Conservation (phyloP, 192 early-diverging fungal species). For the Umbelopsis sp. region DNA sequence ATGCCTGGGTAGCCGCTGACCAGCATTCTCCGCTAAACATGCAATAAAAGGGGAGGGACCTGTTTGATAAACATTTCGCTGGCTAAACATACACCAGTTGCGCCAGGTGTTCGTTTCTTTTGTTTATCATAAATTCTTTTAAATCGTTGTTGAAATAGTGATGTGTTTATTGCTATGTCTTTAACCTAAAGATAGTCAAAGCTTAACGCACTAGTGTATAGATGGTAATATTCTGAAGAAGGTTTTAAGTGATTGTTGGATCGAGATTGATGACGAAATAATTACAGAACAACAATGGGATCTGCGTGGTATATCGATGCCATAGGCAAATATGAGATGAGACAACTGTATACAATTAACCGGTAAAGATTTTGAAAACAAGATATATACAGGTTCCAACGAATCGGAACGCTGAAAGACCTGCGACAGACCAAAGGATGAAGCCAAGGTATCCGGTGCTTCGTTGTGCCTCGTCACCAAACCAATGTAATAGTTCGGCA, state of each 20-base stretch:
- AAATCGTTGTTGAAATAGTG: too few relatives aligned
- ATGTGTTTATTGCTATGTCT: too few relatives aligned
- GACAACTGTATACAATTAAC: slow-evolving; percentile 24
- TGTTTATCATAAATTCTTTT: too few relatives aligned
- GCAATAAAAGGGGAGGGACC: too few relatives aligned
- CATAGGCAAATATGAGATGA: neutral
- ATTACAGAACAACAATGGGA: neutral
- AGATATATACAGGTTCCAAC: slow-evolving; percentile 68
- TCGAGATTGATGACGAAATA: neutral
- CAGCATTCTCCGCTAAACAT: slow-evolving; percentile 24
- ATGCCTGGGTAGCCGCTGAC: slow-evolving; percentile 24
- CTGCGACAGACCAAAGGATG: slow-evolving; percentile 80
- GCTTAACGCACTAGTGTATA: neutral
- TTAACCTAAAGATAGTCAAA: too few relatives aligned
- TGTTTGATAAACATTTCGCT: too few relatives aligned
- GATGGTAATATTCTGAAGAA: neutral
- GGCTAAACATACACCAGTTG: too few relatives aligned
- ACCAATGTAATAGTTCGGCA: slow-evolving; percentile 38
- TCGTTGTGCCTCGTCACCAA: slow-evolving; percentile 37
- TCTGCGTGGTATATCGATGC: neutral
- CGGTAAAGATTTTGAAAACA: slow-evolving; percentile 61
- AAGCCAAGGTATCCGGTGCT: slow-evolving; percentile 58
- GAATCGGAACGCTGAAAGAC: slow-evolving; percentile 68
- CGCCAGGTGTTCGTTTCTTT: too few relatives aligned
- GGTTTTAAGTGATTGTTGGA: neutral